Evolutionary conservation across 106 monocot species (phyloP).

Genomic region (Dioscorea zingiberensis): DNA sequence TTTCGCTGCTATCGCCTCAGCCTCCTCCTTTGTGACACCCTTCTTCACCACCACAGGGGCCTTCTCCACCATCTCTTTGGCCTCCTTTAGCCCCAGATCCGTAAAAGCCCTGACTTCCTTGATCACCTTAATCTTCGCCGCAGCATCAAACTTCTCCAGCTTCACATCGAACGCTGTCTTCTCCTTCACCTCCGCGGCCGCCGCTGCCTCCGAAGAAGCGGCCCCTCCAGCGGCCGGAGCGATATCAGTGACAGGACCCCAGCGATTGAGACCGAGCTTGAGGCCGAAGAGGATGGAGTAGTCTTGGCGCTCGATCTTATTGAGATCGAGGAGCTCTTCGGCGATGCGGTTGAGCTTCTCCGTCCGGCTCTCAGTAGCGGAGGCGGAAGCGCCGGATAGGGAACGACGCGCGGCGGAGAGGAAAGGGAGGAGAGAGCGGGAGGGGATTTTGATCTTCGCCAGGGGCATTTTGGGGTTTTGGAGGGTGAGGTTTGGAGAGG

Average conservation of each 20-base stretch:
- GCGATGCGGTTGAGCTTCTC: constrained; percentile 85
- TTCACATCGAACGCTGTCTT: constrained; percentile 91
- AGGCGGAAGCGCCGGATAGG: constrained; percentile 1
- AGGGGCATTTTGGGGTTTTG: constrained; percentile 30
- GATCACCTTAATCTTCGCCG: constrained; percentile 87
- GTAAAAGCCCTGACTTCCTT: constrained; percentile 91
- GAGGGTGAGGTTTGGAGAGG: neutral
- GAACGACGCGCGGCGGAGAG: constrained; percentile 3
- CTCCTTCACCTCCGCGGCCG: constrained; percentile 40
- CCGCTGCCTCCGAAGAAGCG: constrained; percentile 12
- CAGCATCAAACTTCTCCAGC: constrained; percentile 83
- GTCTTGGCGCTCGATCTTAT: constrained; percentile 60
- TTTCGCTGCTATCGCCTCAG: constrained; percentile 64
- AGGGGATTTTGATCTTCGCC: constrained; percentile 15
- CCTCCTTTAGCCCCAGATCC: constrained; percentile 89
- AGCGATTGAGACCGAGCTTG: constrained; percentile 67
- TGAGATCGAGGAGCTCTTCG: constrained; percentile 70
- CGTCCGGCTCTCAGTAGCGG: constrained; percentile 20
- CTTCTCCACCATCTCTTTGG: constrained; percentile 96
- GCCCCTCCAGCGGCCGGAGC: constrained; percentile 1
- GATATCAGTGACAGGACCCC: constrained; percentile 19
- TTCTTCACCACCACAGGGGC: constrained; percentile 78
- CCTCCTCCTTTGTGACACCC: constrained; percentile 75
- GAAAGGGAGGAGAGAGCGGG: constrained; percentile 20
- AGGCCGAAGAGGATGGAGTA: constrained; percentile 82